phyloP scores from a whole-genome alignment of 805 yeast genomes.

The Ogataea degrootiae region DNA sequence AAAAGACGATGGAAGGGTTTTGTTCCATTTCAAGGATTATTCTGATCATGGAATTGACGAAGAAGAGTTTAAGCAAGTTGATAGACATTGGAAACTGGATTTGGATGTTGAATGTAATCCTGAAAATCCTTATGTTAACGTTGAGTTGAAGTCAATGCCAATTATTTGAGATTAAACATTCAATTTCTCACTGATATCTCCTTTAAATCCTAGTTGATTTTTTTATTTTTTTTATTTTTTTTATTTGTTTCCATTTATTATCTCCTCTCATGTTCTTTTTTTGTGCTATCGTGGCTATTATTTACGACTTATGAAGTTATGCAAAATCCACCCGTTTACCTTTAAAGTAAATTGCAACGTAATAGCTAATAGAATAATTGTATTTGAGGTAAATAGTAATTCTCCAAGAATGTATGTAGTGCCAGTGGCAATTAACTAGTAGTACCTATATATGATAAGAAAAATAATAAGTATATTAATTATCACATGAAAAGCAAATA shows the following conservation, averaged over 20 bases:
- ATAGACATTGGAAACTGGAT: conserved; percentile 58
- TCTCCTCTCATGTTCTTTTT: not conserved
- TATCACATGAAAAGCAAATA: not conserved
- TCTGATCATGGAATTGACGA: conserved; percentile 47
- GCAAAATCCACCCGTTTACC: no score
- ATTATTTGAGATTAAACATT: conserved; percentile 1
- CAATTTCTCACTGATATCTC: no score
- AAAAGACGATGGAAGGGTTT: conserved; percentile 40
- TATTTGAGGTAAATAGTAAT: no score
- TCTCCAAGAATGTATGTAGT: no score
- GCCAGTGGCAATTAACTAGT: no score
- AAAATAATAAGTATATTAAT: no score
- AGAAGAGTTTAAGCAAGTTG: conserved; percentile 28
- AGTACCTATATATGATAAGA: no score
- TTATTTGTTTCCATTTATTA: not conserved
- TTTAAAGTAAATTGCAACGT: no score
- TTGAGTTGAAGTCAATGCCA: conserved; percentile 58
- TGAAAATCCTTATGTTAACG: conserved; percentile 59
- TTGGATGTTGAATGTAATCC: conserved; percentile 61
- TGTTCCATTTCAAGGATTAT: conserved; percentile 57
- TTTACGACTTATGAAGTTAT: no score
- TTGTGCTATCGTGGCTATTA: no score
- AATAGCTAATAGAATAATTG: no score
- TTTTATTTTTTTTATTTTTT: not conserved
- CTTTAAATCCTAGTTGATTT: not conserved